Base-by-base conservation (phyloP, 2,329 filamentous ascomycete species). In the Diaporthe vexans region DNA sequence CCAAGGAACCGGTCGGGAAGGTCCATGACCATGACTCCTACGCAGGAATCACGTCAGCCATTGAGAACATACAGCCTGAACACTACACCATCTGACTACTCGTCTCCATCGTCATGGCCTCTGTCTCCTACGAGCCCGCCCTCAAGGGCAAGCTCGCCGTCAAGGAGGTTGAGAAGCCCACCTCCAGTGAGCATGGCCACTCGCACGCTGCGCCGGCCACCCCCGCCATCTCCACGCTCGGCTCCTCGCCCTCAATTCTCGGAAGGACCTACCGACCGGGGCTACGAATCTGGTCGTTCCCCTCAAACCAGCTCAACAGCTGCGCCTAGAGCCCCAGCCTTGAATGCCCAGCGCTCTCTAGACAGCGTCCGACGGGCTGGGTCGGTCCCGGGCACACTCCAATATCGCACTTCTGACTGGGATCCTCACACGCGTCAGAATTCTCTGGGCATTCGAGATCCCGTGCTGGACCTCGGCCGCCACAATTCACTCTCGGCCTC, bases 111-210 rank as follows among this genome's bases (percentile, higher is more conserved):
- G n/a, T 73, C 75, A 40, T 75, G 76, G 43, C 77, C 76, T 0
- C 76, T 78, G 2, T 71, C 77, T 4, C 75, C 79, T 3, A 79
- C 81, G 7, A 81, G 79, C 33, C 80, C 80, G 9, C 37, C 82
- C 19, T 78, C 80, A 19, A 77, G 78, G 35, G 77, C 80, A 33
- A 75, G 76, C 35, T 73, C 78, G 51, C 73, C 78, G 17, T 72
- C 77, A 26, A 80, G 78, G 54, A 82, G 80, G 72, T 77, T 81
- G 13, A 84, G 78, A 71, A 82, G 83, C 0, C 81, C 84, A 4
- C 84, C 85, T 0, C 85, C 86, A 0, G 81, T 86, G 37, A 87
- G 84, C 77, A 83, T 87, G 80, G 81, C 81, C n/a, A 85, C 83
- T 5, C 82, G 84, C 40, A 80, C 81, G 9, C 76, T 80, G 11